These are phyloP conservation scores for Arthrobotrys conoides DNA, from an alignment of 2,329 filamentous ascomycete species.

Conservation along the genomic window DNA sequence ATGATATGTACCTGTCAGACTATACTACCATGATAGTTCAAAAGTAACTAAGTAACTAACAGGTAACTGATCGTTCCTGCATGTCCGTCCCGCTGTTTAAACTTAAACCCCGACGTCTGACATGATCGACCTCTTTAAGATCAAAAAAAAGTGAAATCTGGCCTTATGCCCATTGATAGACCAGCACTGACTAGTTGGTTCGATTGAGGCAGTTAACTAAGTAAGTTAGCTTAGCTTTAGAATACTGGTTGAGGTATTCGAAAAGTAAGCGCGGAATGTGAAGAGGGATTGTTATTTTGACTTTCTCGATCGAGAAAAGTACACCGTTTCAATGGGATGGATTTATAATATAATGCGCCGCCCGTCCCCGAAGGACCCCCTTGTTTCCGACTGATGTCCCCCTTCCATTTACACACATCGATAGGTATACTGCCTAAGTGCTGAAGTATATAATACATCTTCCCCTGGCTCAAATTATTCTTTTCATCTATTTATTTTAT, in stretches of 20 bases:
- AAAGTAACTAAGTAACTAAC: neutral
- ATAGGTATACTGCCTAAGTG: neutral
- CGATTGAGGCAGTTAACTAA: no score
- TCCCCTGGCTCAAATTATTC: neutral
- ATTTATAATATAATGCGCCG: constrained; percentile 16
- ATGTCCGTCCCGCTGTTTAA: constrained; percentile 3
- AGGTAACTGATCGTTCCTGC: neutral
- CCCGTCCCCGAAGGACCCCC: neutral
- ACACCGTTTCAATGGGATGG: constrained; percentile 15
- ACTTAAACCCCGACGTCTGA: neutral
- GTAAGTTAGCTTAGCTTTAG: no score
- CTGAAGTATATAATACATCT: neutral
- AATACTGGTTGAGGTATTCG: no score
- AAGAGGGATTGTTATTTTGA: neutral
- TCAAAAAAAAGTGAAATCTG: neutral
- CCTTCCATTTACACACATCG: neutral
- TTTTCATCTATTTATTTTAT: neutral
- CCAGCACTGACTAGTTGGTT: no score
- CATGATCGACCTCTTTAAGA: neutral
- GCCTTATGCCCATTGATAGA: no score
- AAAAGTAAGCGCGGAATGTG: no score
- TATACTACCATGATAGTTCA: neutral
- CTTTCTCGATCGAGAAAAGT: constrained; percentile 24
- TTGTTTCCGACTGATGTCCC: neutral
- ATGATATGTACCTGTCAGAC: neutral